Base-by-base conservation (phyloP, 805 yeast species). In the Ogataea allantospora region DNA sequence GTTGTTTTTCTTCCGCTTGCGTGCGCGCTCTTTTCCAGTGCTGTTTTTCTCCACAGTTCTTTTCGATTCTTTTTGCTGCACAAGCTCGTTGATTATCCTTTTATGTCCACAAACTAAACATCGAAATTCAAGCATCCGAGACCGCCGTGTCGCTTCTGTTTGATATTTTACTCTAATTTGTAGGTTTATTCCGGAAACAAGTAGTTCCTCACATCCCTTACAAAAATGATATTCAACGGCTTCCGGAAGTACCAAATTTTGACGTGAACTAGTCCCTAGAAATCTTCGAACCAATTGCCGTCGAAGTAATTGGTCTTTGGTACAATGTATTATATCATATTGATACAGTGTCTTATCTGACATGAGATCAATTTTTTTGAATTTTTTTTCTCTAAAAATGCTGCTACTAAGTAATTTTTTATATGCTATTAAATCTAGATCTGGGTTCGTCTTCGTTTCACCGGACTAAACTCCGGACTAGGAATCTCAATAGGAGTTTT, bases 1-100 rank as follows among this genome's bases (percentile, higher is more conserved):
- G 26, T 51, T 53, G 27, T 48, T 53, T 48, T 44, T 49, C 45
- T 52, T 57, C 32, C 57, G 48, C 46, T 52, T 57, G 35, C 49
- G 50, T 4, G 47, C 44, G 25, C 51, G 42, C 16, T 40, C 44
- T 30, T 41, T 47, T 30, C 44, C 48, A 27, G 19, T 23, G n/a
- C n/a, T n/a, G 16, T 14, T 38, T 27, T 31, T 27, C 18, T 21
- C 43, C 28, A 13, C 31, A 14, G 16, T 17, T 17, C 23, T 31
- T 4, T 7, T 31, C 23, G 19, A 31, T 32, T 14, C 47, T 36
- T 24, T 30, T 36, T 32, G 11, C 25, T 29, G 37, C 24, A 28
- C 34, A 29, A 33, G 29, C 15, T 26, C 32, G 15, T 38, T 31
- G 20, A 9, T 26, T 9, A 17, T 10, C 10, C 10, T 21, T 10